Evolutionary conservation across 306 rosid genomes (phyloP), one percentile per base, ranked within the genome.

Genomic region (Parietaria judaica): DNA sequence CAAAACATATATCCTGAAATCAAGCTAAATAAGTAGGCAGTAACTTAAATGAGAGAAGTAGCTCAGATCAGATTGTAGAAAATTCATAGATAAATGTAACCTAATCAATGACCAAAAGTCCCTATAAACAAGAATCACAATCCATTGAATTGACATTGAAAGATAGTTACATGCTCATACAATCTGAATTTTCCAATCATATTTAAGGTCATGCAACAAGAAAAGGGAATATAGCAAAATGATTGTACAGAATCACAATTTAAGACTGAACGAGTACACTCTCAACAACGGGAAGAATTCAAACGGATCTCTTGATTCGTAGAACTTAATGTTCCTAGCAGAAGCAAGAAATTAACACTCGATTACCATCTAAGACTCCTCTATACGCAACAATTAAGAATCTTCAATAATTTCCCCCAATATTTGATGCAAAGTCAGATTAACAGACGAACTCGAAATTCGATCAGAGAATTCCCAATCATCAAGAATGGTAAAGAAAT

Each of bases 1-100:
- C 61, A 50, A 62, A 74, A 49, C 98, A 92, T 15, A 78, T 82
- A 57, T 13, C 82, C 98, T 88, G 80, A 74, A 75, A 63, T 8
- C 14, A 56, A 47, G 9, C 36, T 60, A 6, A 6, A 49, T n/a
- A 10, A 0, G n/a, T 46, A 4, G 15, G n/a, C 5, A 2, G 12
- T 14, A 49, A 49, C 9, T 49, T 10, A 49, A 7, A 49, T 1
- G 14, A 49, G 14, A 49, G 13, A 5, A 1, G 7, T 41, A 41
- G 45, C 45, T 5, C 45, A 41, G 6, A 3, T 23, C 31, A 23
- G 31, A 23, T 23, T 23, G 31, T 23, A 23, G 31, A 23, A 23
- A 2, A 23, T 23, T 23, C 31, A 23, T 23, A 23, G 31, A 23
- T 23, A 23, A 23, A 23, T 2, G 31, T 23, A 23, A 23, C 31